A percentile compares a stretch with the other conserved stretches of the same genome.
Evolutionary conservation across 2,329 filamentous ascomycete species (phyloP).

Genomic region (Calonectria multiphialidica): DNA sequence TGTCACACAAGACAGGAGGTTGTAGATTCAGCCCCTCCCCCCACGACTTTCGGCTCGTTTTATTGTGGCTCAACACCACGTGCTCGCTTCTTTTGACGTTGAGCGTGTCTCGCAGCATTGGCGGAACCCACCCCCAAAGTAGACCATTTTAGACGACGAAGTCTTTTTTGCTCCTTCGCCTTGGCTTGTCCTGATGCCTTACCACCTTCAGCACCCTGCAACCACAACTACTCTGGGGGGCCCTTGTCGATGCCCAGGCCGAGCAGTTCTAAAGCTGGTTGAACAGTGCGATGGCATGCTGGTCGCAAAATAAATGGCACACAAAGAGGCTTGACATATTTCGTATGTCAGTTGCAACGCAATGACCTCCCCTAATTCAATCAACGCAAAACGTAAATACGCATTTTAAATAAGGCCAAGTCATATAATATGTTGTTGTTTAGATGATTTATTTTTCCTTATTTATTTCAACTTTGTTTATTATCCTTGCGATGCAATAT

Average conservation of each 20-base stretch:
- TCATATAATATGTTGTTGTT: no score
- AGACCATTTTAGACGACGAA: constrained; percentile 8
- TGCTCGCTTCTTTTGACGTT: constrained; percentile 30
- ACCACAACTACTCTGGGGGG: constrained; percentile 5
- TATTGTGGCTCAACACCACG: constrained; percentile 39
- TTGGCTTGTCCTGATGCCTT: background rate
- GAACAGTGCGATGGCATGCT: background rate
- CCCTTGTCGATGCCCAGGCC: background rate
- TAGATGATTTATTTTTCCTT: no score
- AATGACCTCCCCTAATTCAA: no score
- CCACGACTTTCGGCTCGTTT: constrained; percentile 29
- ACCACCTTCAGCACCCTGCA: constrained; percentile 1
- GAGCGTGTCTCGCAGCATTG: constrained; percentile 24
- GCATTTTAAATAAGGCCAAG: no score
- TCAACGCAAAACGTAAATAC: no score
- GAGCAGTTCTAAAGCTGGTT: background rate
- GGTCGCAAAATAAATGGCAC: no score
- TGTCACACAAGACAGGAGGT: background rate
- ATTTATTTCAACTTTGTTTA: no score
- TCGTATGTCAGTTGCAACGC: no score
- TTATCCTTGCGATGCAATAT: no score
- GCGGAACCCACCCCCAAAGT: constrained; percentile 11
- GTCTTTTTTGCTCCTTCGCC: background rate
- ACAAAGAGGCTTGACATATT: no score
- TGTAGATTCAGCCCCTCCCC: constrained; percentile 13